phyloP scores from a whole-genome alignment of 2,329 filamentous ascomycete genomes.

The Verticillium nubilum region DNA sequence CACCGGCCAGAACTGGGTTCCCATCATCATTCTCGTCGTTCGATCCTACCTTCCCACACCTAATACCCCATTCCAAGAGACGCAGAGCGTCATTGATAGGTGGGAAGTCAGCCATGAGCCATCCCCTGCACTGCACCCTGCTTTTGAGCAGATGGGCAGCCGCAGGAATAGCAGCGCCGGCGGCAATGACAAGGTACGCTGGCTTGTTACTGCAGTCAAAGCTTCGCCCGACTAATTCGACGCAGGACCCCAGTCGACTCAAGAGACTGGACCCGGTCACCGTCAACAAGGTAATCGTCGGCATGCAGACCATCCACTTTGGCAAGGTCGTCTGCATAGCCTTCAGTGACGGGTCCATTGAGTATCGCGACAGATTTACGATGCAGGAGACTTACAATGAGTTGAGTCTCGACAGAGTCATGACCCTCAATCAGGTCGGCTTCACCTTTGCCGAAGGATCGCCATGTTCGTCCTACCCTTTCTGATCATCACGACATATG shows the following conservation, averaged over 20 bases:
- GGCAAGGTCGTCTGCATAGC: conserved; percentile 67
- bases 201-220: conserved; percentile 3
- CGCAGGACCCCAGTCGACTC: conserved; percentile 29
- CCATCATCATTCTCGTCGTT: conserved; percentile 65
- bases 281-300: conserved; percentile 65
- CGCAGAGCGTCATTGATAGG: conserved; percentile 70
- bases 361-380: conserved; percentile 71
- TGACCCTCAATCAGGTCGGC: conserved; percentile 69
- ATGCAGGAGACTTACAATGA: conserved; percentile 65
- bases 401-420: conserved; percentile 59
- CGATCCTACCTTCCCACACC: conserved; percentile 57
- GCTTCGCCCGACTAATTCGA: not conserved
- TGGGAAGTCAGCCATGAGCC: conserved; percentile 74
- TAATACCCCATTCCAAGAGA: conserved; percentile 54
- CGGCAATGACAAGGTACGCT: conserved; percentile 1
- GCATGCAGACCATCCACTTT: conserved; percentile 62
- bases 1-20: conserved; percentile 43
- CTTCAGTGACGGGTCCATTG: conserved; percentile 75
- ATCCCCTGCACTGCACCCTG: conserved; percentile 62
- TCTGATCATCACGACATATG: not conserved
- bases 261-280: conserved; percentile 63
- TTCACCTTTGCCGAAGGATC: conserved; percentile 65
- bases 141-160: conserved; percentile 68
- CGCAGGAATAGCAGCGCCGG: conserved; percentile 48
- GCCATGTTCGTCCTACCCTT: conserved; percentile 47